Conservation (phyloP, 495 filamentous ascomycete genomes). For the Penicillium verhagenii region DNA sequence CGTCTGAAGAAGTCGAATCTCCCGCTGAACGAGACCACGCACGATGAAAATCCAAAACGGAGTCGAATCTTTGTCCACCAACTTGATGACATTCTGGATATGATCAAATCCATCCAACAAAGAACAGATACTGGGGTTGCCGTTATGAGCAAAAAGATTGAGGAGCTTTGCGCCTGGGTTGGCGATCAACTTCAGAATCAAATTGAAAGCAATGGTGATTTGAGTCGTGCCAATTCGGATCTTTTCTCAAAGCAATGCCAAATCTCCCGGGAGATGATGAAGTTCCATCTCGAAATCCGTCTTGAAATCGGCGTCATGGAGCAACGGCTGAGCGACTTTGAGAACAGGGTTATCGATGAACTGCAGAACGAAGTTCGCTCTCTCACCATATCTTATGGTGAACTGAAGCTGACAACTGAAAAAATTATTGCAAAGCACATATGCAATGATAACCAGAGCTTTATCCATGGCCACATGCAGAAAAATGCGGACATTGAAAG, state of each 20-base stretch:
- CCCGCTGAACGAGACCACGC: neutral
- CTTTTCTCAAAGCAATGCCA: conserved; percentile 7
- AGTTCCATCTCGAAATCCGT: conserved; percentile 13
- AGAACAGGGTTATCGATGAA: conserved; percentile 11
- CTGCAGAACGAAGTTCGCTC: conserved; percentile 8
- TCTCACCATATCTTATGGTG: conserved; percentile 5
- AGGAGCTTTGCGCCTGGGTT: conserved; percentile 16
- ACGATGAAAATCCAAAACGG: neutral
- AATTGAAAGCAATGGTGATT: conserved; percentile 5
- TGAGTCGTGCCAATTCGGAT: conserved; percentile 10
- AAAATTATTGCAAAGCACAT: neutral
- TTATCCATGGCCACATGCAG: conserved; percentile 5
- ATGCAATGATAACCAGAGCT: conserved; percentile 1
- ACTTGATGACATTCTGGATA: conserved; percentile 12
- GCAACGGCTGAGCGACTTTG: conserved; percentile 7
- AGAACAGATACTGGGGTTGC: conserved; percentile 4
- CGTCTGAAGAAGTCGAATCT: conserved; percentile 8
- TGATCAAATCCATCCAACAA: conserved; percentile 12
- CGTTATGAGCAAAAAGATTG: conserved; percentile 5
- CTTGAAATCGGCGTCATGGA: conserved; percentile 13
- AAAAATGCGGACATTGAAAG: conserved; percentile 10
- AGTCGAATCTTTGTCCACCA: neutral
- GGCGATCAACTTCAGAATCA: conserved; percentile 13
- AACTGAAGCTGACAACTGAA: conserved; percentile 11
- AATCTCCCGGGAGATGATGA: conserved; percentile 11